Evolutionary conservation across 129 eudicot species (phyloP).

Genomic region (Flaveria sonorensis): DNA sequence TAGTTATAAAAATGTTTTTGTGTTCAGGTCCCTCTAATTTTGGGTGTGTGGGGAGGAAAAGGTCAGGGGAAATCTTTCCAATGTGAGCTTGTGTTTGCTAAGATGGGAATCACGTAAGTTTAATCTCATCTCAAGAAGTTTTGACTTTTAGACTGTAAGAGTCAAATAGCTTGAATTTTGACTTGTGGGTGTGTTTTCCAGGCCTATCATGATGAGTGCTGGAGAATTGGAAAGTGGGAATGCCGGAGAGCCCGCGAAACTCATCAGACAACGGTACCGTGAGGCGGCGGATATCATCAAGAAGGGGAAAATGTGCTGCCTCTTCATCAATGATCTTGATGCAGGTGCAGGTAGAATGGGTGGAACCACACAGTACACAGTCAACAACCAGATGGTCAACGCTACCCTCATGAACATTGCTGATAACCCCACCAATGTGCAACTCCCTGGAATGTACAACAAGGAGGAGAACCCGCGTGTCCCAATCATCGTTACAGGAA

Average conservation of each 20-base stretch:
- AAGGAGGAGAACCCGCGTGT: constrained; percentile 93
- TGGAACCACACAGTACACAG: constrained; percentile 97
- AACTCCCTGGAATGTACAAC: constrained; percentile 99
- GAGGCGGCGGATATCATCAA: constrained; percentile 88
- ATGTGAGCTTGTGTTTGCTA: constrained; percentile 94
- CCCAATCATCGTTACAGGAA: constrained; percentile 91
- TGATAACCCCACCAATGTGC: constrained; percentile 93
- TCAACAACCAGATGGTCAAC: constrained; percentile 99
- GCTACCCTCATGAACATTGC: constrained; percentile 99
- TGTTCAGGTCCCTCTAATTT: constrained; percentile 76
- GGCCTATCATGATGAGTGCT: constrained; percentile 99
- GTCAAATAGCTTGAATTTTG: constrained; percentile 6
- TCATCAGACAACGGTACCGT: constrained; percentile 91
- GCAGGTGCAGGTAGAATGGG: constrained; percentile 99
- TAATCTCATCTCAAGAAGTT: background rate
- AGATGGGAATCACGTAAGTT: constrained; percentile 97
- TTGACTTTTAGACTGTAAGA: background rate
- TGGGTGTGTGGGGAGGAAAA: constrained; percentile 99
- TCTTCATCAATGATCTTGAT: constrained; percentile 97
- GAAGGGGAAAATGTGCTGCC: constrained; percentile 92
- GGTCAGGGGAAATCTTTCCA: constrained; percentile 99
- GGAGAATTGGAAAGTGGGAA: constrained; percentile 98
- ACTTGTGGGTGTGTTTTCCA: constrained; percentile 32
- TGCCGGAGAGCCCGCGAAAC: constrained; percentile 96
- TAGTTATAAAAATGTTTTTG: background rate